phyloP scores from a whole-genome alignment of 495 filamentous ascomycete genomes.

The Acidomyces sp. region DNA sequence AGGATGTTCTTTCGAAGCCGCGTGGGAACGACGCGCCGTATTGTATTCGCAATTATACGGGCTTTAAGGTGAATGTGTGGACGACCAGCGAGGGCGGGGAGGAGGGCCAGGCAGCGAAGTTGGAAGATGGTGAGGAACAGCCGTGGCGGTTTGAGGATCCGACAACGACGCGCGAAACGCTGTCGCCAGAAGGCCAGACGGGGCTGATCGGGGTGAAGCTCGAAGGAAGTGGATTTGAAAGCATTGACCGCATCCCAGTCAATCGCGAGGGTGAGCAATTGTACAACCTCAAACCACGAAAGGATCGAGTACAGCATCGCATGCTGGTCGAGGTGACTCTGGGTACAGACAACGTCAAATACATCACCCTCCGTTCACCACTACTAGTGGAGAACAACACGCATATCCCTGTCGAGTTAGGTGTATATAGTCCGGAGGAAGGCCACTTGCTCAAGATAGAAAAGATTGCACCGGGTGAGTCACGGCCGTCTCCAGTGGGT shows the following conservation, averaged over 20 bases:
- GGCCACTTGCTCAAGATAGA: conserved; percentile 93
- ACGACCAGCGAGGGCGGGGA: conserved; percentile 50
- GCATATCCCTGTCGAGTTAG: conserved; percentile 87
- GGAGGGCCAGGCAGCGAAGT: conserved; percentile 56
- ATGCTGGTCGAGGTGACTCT: conserved; percentile 85
- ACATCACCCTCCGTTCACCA: conserved; percentile 90
- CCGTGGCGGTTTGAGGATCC: conserved; percentile 96
- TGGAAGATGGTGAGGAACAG: conserved; percentile 77
- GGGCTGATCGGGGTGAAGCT: conserved; percentile 70
- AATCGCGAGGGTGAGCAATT: conserved; percentile 86
- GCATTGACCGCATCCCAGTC: conserved; percentile 72
- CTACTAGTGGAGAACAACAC: conserved; percentile 96
- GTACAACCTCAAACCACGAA: conserved; percentile 71
- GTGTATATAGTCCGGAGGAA: conserved; percentile 79
- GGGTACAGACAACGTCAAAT: conserved; percentile 87
- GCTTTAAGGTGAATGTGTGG: conserved; percentile 76
- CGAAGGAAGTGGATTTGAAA: conserved; percentile 87
- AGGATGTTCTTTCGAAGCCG: conserved; percentile 90
- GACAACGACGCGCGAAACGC: conserved; percentile 80
- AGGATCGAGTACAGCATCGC: conserved; percentile 72
- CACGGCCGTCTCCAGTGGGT: conserved; percentile 81
- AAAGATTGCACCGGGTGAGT: conserved; percentile 87
- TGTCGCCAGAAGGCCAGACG: conserved; percentile 66
- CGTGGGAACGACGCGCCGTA: conserved; percentile 86
- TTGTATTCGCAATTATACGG: conserved; percentile 85